A percentile compares a stretch with the other conserved stretches of the same genome.
Evolutionary conservation across 345 rosid species (phyloP).

Genomic region (Eutrema yunnanense): DNA sequence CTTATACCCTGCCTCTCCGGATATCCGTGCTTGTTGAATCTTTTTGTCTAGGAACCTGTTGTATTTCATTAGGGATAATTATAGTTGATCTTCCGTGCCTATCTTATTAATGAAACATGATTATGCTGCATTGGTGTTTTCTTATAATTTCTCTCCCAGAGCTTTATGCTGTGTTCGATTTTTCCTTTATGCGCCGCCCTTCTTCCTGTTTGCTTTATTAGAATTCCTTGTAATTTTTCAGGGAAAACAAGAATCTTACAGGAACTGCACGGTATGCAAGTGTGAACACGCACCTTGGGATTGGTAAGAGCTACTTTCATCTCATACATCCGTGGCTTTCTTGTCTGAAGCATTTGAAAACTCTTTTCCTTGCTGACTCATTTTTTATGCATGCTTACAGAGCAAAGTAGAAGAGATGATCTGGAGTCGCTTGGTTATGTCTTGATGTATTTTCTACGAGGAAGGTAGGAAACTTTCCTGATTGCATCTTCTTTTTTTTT

Average conservation of each 20-base stretch:
- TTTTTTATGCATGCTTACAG: constrained; percentile 35
- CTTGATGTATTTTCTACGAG: constrained; percentile 92
- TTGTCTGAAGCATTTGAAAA: constrained; percentile 1
- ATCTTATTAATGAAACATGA: background rate
- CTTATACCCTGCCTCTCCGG: background rate
- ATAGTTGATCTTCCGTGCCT: background rate
- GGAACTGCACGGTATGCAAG: constrained; percentile 99
- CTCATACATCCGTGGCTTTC: background rate
- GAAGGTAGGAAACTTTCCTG: constrained; percentile 54
- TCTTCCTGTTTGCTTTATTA: background rate
- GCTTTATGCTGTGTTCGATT: background rate
- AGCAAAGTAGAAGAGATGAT: constrained; percentile 99
- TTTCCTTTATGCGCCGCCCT: background rate
- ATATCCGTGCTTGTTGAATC: background rate
- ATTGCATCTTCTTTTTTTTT: background rate
- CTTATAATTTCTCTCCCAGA: no score
- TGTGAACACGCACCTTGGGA: constrained; percentile 95
- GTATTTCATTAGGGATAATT: background rate
- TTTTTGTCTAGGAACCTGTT: background rate
- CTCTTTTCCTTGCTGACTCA: constrained; percentile 7
- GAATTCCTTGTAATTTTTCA: constrained; percentile 25
- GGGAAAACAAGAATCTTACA: constrained; percentile 97
- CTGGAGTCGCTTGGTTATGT: constrained; percentile 98
- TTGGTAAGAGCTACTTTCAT: constrained; percentile 46
- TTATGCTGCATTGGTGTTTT: background rate